Conservation (phyloP, 2,329 filamentous ascomycete species). For the Ophiostoma angusticollis region DNA sequence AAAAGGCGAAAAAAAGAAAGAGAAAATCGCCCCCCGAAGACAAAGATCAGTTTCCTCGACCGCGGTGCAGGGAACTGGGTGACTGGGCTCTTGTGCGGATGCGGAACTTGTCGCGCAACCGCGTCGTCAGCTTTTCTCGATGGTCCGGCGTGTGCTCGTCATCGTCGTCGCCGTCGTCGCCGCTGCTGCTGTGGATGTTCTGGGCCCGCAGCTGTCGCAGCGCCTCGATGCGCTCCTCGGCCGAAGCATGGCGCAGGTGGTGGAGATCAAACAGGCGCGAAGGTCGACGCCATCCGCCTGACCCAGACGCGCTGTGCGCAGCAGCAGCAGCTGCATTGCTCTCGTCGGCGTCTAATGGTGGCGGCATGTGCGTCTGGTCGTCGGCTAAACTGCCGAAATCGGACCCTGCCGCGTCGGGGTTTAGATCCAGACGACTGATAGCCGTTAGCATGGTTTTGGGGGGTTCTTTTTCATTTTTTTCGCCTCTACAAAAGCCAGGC, state of each 20-base stretch:
- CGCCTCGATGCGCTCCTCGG: slow-evolving; percentile 49
- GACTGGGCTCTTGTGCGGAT: slow-evolving; percentile 35
- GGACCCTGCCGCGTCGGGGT: slow-evolving; percentile 20
- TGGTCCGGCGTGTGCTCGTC: slow-evolving; percentile 26
- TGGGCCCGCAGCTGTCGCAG: slow-evolving; percentile 37
- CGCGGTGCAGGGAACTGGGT: slow-evolving; percentile 4
- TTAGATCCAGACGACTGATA: slow-evolving; percentile 41
- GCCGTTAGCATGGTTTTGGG: slow-evolving; percentile 1
- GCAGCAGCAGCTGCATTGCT: slow-evolving; percentile 19
- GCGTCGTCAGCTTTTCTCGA: slow-evolving; percentile 32
- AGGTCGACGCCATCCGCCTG: slow-evolving; percentile 24
- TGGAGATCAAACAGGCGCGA: slow-evolving; percentile 45
- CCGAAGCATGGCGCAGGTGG: slow-evolving; percentile 43
- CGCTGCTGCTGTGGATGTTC: slow-evolving; percentile 18
- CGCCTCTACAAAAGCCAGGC: too few species aligned
- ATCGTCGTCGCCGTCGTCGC: slow-evolving; percentile 16
- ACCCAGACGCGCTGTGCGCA: neutral
- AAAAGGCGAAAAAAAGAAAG: neutral
- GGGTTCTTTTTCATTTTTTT: too few species aligned
- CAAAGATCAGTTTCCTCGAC: neutral
- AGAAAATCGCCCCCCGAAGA: too few species aligned
- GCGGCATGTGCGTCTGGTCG: slow-evolving; percentile 21
- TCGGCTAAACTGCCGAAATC: slow-evolving; percentile 14
- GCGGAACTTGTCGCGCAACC: slow-evolving; percentile 40
- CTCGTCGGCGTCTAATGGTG: slow-evolving; percentile 30